Conservation (phyloP, 192 early-diverging fungal species). For the Mycoemilia scoparia region DNA sequence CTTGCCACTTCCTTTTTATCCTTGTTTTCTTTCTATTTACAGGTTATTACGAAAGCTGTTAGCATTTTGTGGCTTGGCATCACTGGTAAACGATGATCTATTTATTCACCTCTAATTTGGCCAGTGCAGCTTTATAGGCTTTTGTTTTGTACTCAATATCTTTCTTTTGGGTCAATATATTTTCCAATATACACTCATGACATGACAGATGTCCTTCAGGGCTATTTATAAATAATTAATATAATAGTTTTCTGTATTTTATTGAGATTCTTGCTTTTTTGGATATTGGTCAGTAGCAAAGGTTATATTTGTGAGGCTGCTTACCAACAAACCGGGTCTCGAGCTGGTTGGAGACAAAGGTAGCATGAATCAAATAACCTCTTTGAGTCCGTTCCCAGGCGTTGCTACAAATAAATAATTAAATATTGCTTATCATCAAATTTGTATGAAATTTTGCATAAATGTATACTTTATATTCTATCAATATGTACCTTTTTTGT, state of each 20-base stretch:
- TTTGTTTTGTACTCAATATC: too few relatives aligned
- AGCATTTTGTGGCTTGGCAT: too few relatives aligned
- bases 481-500: constrained; percentile 39
- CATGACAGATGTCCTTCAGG: constrained; percentile 70
- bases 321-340: constrained; percentile 55
- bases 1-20: too few relatives aligned
- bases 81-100: too few relatives aligned
- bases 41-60: too few relatives aligned
- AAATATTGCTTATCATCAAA: background rate
- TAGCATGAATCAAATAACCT: constrained; percentile 72
- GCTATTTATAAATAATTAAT: too few relatives aligned
- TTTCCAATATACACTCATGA: constrained; percentile 72
- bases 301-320: too few relatives aligned
- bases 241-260: constrained; percentile 1
- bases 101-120: too few relatives aligned
- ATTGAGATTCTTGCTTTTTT: constrained; percentile 10
- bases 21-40: too few relatives aligned
- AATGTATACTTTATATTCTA: constrained; percentile 6
- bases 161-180: constrained; percentile 69
- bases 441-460: background rate
- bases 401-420: constrained; percentile 30
- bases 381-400: constrained; percentile 70
- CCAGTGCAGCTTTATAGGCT: too few relatives aligned
- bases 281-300: background rate
- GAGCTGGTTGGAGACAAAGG: constrained; percentile 60